Percentiles rank a stretch among this genome's conserved stretches.
These are phyloP conservation scores for Penicillium thymicola DNA, from an alignment of 2,329 filamentous ascomycete genomes.

Conservation along the genomic window DNA sequence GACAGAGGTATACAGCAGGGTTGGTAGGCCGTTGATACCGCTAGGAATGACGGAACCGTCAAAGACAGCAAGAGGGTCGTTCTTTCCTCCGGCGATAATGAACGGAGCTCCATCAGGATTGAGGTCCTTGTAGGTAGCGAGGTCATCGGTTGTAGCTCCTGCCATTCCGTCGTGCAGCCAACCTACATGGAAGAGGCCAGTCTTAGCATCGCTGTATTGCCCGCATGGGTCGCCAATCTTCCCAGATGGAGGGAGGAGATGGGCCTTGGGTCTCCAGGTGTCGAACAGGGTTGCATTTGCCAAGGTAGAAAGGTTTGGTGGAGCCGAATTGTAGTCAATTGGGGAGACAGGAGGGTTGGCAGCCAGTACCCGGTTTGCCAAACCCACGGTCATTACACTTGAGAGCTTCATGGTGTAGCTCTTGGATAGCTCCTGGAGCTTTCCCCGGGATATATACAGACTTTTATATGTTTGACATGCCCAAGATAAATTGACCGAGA, in stretches of 20 bases:
- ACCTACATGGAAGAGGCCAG: conserved; percentile 20
- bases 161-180: conserved; percentile 20
- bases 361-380: neutral
- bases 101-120: conserved; percentile 8
- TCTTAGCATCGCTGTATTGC: conserved; percentile 19
- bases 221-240: conserved; percentile 19
- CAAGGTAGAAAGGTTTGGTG: conserved; percentile 17
- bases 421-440: neutral
- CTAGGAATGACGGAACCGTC: conserved; percentile 19
- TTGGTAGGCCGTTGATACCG: conserved; percentile 42
- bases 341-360: neutral
- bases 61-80: conserved; percentile 19
- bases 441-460: neutral
- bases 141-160: conserved; percentile 14
- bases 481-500: neutral
- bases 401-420: conserved; percentile 1
- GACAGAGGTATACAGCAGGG: conserved; percentile 49
- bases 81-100: conserved; percentile 16
- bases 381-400: neutral
- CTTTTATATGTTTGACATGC: neutral
- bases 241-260: conserved; percentile 16
- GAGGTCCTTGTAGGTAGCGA: conserved; percentile 16
- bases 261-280: conserved; percentile 19
- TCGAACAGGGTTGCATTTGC: conserved; percentile 14
- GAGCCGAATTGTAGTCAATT: conserved; percentile 11